These are phyloP conservation scores for Neocucurbitaria cava DNA, from an alignment of 2,329 filamentous ascomycete species.

Conservation along the genomic window DNA sequence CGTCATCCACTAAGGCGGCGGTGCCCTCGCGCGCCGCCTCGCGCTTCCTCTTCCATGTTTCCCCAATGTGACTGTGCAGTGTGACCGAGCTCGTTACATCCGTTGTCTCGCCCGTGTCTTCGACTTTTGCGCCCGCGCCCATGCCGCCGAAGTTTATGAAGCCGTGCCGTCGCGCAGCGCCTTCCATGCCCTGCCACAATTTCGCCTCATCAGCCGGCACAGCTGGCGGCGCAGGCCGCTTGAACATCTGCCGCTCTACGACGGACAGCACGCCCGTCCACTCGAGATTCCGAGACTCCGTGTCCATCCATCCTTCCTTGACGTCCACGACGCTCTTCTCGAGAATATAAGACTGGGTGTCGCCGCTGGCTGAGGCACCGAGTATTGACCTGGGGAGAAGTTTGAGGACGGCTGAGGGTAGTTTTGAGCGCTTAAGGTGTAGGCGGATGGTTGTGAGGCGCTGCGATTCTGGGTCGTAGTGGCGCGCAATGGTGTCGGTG, in stretches of 20 bases:
- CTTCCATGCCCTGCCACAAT: slow-evolving; percentile 40
- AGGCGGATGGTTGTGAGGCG: slow-evolving; percentile 79
- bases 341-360: slow-evolving; percentile 80
- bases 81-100: slow-evolving; percentile 77
- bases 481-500: slow-evolving; percentile 79
- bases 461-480: slow-evolving; percentile 75
- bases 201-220: slow-evolving; percentile 32
- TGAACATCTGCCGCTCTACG: slow-evolving; percentile 76
- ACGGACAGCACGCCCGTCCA: slow-evolving; percentile 82
- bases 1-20: slow-evolving; percentile 54
- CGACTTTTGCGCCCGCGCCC: slow-evolving; percentile 34
- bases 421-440: slow-evolving; percentile 80
- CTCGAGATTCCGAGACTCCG: slow-evolving; percentile 81
- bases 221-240: slow-evolving; percentile 48
- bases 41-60: slow-evolving; percentile 63
- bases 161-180: slow-evolving; percentile 39
- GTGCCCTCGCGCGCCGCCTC: slow-evolving; percentile 49
- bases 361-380: slow-evolving; percentile 63
- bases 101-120: slow-evolving; percentile 56
- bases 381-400: slow-evolving; percentile 74
- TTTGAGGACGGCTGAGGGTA: slow-evolving; percentile 77
- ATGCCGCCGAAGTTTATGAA: slow-evolving; percentile 37
- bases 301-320: slow-evolving; percentile 81
- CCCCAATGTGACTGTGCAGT: slow-evolving; percentile 74
- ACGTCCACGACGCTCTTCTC: slow-evolving; percentile 82